These are phyloP conservation scores for Candolleomyces eurysporus DNA, from an alignment of 768 basidiomycete species.

Conservation along the genomic window DNA sequence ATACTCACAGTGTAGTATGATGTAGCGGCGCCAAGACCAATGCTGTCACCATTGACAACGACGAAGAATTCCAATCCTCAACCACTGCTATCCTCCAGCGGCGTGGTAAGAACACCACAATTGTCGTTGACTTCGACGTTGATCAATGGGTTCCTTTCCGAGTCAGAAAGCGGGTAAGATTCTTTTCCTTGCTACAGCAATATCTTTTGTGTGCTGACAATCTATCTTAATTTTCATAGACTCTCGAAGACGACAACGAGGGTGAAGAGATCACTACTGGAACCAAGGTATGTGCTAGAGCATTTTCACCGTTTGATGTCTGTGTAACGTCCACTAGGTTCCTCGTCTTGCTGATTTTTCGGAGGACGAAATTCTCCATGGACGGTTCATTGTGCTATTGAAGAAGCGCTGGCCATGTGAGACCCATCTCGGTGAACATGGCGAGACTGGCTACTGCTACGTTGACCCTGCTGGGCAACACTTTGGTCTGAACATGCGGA, in stretches of 20 bases:
- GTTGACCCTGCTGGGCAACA: not conserved
- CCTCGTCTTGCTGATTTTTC: not conserved
- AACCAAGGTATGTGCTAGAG: not conserved
- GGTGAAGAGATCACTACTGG: not conserved
- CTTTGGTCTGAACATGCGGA: not conserved
- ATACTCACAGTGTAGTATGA: not conserved
- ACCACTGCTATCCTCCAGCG: not conserved
- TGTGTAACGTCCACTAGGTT: not conserved
- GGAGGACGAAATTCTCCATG: not conserved
- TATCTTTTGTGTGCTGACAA: too few relatives aligned
- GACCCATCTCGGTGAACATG: not conserved
- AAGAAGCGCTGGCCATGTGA: not conserved
- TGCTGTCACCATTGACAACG: not conserved
- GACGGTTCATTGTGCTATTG: not conserved
- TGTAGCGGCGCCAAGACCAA: not conserved
- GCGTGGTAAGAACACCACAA: not conserved
- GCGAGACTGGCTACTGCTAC: not conserved
- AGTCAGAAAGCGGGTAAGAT: not conserved
- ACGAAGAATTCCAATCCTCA: not conserved
- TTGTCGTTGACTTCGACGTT: not conserved
- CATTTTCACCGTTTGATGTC: not conserved
- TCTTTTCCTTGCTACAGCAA: not conserved
- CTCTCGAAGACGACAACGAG: not conserved
- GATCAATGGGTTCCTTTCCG: not conserved
- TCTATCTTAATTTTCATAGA: not conserved